Evolutionary conservation across 768 basidiomycete genomes (phyloP), one percentile per base, ranked within the genome.

Genomic region (Lactarius indigo): DNA sequence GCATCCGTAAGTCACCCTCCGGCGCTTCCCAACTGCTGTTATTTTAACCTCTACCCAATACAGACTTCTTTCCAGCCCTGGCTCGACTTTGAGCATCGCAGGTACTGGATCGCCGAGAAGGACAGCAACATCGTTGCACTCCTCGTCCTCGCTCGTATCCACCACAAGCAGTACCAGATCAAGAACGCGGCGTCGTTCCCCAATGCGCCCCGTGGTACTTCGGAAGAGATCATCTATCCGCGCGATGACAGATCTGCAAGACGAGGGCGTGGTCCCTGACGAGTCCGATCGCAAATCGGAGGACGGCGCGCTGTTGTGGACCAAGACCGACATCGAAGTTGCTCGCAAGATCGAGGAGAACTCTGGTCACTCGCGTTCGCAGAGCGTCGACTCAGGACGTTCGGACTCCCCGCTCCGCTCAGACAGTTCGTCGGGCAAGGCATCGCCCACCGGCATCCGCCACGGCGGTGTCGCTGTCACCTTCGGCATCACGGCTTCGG

Each of bases 151-250:
- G 81, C 85, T 5, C 81, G 80, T 0, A 80, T 83, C 18, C 76
- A 78, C 31, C 72, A 74, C 15, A 74, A 77, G 26, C 75, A 80
- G 50, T 85, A 83, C 74, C 81, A 82, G 64, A 84, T 86, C 71
- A 86, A 87, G 73, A 85, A 86, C 68, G 80, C 81, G 2, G 75
- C 80, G 20, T 81, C 82, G 28, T 86, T 87, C 73, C 84, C 84
- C 7, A 72, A 77, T 31, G 81, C 85, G 0, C 83, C 84, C 0
- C 81, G 81, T 64, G 85, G 84, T 26, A 84, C 83, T 0, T 85
- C 84, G 2, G 84, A 87, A 65, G 73, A 74, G 17, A 78, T 85
- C 64, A 84, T 87, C 59, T 79, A 79, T n/a, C 69, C 77, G 77
- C 5, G 81, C 81, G 0, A 77, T 87, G 57, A 77, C 74, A 52